Percentiles rank a stretch among this genome's conserved stretches.
Conservation (phyloP, 148 eudicot genomes). For the Cornus kousa region DNA sequence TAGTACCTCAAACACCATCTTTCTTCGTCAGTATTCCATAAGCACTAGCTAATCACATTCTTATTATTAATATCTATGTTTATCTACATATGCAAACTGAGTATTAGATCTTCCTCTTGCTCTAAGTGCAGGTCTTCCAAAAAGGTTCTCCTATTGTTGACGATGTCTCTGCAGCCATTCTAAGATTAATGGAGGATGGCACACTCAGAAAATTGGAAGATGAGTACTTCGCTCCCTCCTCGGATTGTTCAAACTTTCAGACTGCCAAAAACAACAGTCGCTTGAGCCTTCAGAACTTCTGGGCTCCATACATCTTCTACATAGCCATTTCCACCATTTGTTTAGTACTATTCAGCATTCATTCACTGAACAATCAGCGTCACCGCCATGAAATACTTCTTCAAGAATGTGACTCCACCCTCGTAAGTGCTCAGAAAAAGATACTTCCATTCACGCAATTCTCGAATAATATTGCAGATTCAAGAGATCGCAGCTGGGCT, state of each 20-base stretch:
- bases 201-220: constrained; percentile 12
- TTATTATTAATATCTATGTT: no score
- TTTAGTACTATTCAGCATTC: constrained; percentile 3
- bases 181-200: constrained; percentile 21
- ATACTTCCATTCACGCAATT: neutral
- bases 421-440: neutral
- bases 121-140: constrained; percentile 32
- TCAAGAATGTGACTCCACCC: no score
- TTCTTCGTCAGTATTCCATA: no score
- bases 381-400: neutral
- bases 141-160: constrained; percentile 31
- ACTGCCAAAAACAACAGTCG: neutral
- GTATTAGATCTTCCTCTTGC: neutral
- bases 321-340: constrained; percentile 2
- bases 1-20: no score
- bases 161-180: constrained; percentile 32
- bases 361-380: neutral
- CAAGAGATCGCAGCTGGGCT: no score
- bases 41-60: no score
- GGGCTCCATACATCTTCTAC: constrained; percentile 20
- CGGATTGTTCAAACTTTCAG: constrained; percentile 1
- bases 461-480: constrained; percentile 5
- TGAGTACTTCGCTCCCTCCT: neutral
- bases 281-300: constrained; percentile 12
- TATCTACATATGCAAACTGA: no score